Conservation (phyloP, 2,329 filamentous ascomycete genomes). For the Botrytis squamosa region DNA sequence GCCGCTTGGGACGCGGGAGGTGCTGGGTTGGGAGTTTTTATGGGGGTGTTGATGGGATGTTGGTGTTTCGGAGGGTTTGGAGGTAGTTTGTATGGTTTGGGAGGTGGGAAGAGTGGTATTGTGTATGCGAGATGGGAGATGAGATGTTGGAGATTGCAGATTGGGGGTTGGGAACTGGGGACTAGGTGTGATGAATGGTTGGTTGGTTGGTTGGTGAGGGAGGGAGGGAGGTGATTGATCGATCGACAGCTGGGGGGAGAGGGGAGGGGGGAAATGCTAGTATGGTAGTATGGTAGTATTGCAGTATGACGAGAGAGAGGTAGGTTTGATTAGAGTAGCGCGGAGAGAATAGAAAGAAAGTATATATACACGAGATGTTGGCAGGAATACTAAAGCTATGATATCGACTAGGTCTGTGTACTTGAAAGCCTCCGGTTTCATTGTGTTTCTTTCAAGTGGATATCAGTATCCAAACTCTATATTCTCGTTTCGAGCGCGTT, state of each 20-base stretch:
- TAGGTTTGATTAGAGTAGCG: not conserved
- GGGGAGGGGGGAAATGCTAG: not conserved
- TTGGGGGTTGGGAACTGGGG: not conserved
- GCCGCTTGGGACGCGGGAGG: not conserved
- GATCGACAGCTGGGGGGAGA: not conserved
- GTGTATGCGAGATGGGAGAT: not conserved
- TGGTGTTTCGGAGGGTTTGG: not conserved
- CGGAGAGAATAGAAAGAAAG: not conserved
- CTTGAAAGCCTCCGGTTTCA: not conserved
- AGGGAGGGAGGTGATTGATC: not conserved
- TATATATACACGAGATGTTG: not conserved
- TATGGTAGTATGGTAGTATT: not conserved
- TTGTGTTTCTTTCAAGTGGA: not conserved
- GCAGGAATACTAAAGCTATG: not conserved
- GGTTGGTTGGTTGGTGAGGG: not conserved
- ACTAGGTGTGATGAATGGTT: not conserved
- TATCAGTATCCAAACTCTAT: not conserved
- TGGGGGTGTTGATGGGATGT: not conserved
- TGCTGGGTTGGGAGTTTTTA: not conserved
- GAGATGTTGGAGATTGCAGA: no score
- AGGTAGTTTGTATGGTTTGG: not conserved
- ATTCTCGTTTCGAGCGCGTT: not conserved
- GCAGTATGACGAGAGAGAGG: not conserved
- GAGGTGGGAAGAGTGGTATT: not conserved
- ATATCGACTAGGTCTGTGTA: not conserved